Evolutionary conservation across 106 monocot genomes (phyloP).

Genomic region (Phalaenopsis equestris): DNA sequence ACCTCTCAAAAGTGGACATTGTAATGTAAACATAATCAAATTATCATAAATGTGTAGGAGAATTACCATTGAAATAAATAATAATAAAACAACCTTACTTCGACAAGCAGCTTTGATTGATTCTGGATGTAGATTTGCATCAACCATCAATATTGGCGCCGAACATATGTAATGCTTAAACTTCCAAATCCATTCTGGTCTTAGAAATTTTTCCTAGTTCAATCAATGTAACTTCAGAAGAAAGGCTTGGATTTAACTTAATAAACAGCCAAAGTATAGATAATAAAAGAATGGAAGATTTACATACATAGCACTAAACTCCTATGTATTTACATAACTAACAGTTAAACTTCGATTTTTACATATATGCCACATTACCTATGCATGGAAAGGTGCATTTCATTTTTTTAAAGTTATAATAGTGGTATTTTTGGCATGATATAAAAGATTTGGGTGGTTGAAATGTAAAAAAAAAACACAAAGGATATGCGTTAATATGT

Average conservation of each 20-base stretch:
- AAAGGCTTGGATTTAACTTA: background rate
- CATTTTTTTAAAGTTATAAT: too few relatives aligned
- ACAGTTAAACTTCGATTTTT: too few relatives aligned
- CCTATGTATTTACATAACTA: too few relatives aligned
- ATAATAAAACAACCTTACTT: conserved; percentile 28
- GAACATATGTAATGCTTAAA: conserved; percentile 41
- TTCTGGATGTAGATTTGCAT: conserved; percentile 64
- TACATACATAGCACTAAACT: too few relatives aligned
- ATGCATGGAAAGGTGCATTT: too few relatives aligned
- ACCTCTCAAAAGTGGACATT: too few relatives aligned
- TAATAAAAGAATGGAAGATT: conserved; percentile 14
- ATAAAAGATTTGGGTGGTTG: too few relatives aligned
- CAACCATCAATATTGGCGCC: conserved; percentile 69
- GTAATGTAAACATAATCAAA: background rate
- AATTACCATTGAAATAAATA: background rate
- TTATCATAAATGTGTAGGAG: background rate
- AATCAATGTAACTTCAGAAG: background rate
- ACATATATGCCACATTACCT: too few relatives aligned
- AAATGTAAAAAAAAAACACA: conserved; percentile 45
- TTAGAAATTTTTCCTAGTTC: conserved; percentile 59
- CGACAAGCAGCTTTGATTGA: conserved; percentile 64
- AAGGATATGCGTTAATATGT: too few relatives aligned
- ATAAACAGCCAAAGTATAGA: background rate
- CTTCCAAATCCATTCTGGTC: conserved; percentile 43
- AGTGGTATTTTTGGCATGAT: too few relatives aligned